These are phyloP conservation scores for Epichloe baconii DNA, from an alignment of 2,329 filamentous ascomycete genomes.

Conservation along the genomic window DNA sequence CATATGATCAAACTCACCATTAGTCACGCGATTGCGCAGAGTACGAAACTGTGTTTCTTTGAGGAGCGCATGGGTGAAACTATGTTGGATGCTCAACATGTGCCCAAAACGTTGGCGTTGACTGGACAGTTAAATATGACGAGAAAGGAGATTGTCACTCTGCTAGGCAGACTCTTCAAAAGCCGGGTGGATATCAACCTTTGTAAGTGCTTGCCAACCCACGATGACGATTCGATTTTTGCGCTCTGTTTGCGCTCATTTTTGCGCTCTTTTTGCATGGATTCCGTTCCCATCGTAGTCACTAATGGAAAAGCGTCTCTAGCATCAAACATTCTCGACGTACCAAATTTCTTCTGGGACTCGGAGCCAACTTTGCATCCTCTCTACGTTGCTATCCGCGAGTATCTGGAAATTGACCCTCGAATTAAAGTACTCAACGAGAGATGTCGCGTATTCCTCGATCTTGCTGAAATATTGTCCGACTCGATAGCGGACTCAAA, in stretches of 20 bases:
- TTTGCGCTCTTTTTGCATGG: too few relatives aligned
- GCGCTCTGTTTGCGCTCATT: too few relatives aligned
- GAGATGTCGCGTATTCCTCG: slow-evolving; percentile 88
- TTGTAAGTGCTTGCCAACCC: slow-evolving; percentile 45
- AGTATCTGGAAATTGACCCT: slow-evolving; percentile 94
- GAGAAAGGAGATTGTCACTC: slow-evolving; percentile 79
- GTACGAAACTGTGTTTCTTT: slow-evolving; percentile 90
- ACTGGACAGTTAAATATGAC: slow-evolving; percentile 88
- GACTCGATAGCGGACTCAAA: slow-evolving; percentile 88
- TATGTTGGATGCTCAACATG: slow-evolving; percentile 84
- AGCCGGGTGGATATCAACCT: slow-evolving; percentile 94
- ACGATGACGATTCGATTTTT: neutral
- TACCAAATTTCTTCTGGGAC: slow-evolving; percentile 98
- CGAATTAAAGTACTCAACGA: slow-evolving; percentile 96
- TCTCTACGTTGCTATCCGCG: slow-evolving; percentile 84
- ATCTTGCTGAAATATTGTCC: slow-evolving; percentile 86
- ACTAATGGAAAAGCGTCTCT: neutral
- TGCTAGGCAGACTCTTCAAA: slow-evolving; percentile 82
- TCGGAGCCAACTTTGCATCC: slow-evolving; percentile 90
- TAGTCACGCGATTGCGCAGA: slow-evolving; percentile 93
- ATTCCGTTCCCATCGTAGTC: neutral
- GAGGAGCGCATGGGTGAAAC: slow-evolving; percentile 93
- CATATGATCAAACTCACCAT: slow-evolving; percentile 99
- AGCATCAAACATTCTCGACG: slow-evolving; percentile 93
- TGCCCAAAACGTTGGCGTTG: slow-evolving; percentile 77